Percentiles rank a stretch among this genome's conserved stretches.
phyloP scores from a whole-genome alignment of 805 yeast genomes.

The Isabelozyma heimii region DNA sequence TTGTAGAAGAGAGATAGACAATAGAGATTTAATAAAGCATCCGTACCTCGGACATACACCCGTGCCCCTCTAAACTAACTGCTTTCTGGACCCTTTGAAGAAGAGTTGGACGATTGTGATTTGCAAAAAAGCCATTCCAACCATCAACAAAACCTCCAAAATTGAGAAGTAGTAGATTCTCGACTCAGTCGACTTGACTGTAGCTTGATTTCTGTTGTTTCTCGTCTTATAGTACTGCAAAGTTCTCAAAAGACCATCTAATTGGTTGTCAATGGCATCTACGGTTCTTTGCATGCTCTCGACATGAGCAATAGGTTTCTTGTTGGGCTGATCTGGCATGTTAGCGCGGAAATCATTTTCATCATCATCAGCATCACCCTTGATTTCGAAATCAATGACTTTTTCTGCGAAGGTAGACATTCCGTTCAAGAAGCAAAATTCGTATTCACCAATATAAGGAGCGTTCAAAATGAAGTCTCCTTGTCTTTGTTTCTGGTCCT shows the following conservation, averaged over 20 bases:
- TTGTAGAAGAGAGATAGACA: background rate
- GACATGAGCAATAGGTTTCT: slow-evolving; percentile 50
- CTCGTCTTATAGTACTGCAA: slow-evolving; percentile 86
- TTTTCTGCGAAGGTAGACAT: slow-evolving; percentile 82
- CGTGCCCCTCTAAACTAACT: slow-evolving; percentile 41
- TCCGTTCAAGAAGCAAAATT: slow-evolving; percentile 79
- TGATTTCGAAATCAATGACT: slow-evolving; percentile 79
- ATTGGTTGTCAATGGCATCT: slow-evolving; percentile 56
- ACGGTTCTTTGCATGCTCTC: slow-evolving; percentile 54
- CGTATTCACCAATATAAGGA: slow-evolving; percentile 71
- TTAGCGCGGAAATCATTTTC: slow-evolving; percentile 49
- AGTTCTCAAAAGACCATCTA: slow-evolving; percentile 53
- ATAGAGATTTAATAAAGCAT: too few relatives aligned
- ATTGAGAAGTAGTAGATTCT: slow-evolving; percentile 77
- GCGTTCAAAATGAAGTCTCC: slow-evolving; percentile 78
- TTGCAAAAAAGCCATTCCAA: slow-evolving; percentile 70
- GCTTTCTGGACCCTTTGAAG: slow-evolving; percentile 70
- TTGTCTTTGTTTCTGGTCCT: slow-evolving; percentile 64
- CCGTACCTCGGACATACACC: too few relatives aligned
- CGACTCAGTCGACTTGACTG: slow-evolving; percentile 76
- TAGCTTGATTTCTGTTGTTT: slow-evolving; percentile 86
- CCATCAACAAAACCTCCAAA: slow-evolving; percentile 68
- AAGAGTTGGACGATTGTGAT: slow-evolving; percentile 65
- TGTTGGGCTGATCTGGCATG: slow-evolving; percentile 53
- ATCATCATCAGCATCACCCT: slow-evolving; percentile 41